Evolutionary conservation across 2,329 filamentous ascomycete species (phyloP), one percentile per base, ranked within the genome.

Genomic region (Xylaria sp.): DNA sequence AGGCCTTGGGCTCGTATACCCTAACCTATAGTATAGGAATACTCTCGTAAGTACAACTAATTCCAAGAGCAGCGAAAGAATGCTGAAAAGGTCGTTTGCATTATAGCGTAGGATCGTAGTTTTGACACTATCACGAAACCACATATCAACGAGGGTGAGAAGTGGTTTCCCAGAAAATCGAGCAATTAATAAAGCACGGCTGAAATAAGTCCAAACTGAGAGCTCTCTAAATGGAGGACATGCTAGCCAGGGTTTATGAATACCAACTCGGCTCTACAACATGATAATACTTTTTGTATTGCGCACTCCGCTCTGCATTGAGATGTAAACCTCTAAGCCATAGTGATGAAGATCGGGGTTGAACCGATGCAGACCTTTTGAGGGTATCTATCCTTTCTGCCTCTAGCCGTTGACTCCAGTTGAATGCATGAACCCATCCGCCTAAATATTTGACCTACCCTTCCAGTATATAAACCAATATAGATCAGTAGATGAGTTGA

Each of bases 321-420:
- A n/a, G n/a, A n/a, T n/a, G n/a, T n/a, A 6, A 48, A 44, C 41
- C 3, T 44, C 37, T 33, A 33, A 55, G 2, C 29, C 23, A 37
- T 35, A 21, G 19, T 19, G 13, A 53, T 49, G 52, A 13, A 57
- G 56, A 57, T 37, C 51, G 44, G 54, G 54, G 58, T 64, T 62
- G 62, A 64, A 53, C 54, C 59, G 33, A 53, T 58, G 44, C 54
- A 19, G 49, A 54, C 35, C 59, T 33, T 29, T 33, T 44, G n/a
- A 62, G 55, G 62, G 58, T 64, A 56, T 64, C 29, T 64, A 52
- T 58, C 48, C 54, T 41, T 19, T 59, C 51, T 62, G 51, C 27
- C 60, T 59, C 54, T 52, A 60, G 13, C 43, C 44, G n/a, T 37
- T 21, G 31, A 52, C 44, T 55, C 55, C 33, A 44, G 52, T 60